Evolutionary conservation across 371 early-diverging fungal species (phyloP), one percentile per base, ranked within the genome.

Genomic region (Rozella allomycis): DNA sequence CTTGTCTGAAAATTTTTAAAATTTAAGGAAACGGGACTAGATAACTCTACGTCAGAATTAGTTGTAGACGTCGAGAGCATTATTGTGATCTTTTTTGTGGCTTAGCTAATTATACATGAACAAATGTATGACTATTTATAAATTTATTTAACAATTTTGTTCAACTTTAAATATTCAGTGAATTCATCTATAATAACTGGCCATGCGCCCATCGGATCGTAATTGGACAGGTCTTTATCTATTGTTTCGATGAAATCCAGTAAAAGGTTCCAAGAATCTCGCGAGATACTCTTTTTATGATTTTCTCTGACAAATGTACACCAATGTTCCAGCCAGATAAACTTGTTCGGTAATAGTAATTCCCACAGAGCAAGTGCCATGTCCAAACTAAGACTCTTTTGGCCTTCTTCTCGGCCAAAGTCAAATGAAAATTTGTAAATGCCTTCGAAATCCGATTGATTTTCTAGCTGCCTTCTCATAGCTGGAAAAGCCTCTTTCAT

Each of bases 241-340:
- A 56, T 53, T 35, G 72, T 70, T 29, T 46, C 55, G 14, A 59
- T 59, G 52, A 83, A 83, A 37, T 83, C 80, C 35, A 70, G 1
- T 55, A 78, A 74, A 62, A 75, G 43, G 31, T 58, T 66, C 85
- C 84, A 84, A 3, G 80, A 78, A 46, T 84, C 82, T 31, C 67
- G 67, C 17, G 73, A 71, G 39, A 84, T 78, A 7, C 79, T 63
- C 37, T 73, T 76, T 10, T 59, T 57, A 47, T 78, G 66, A 32
- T 77, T 60, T 37, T 72, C 62, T 58, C 70, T n/a, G 3, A 11
- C 3, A 22, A 2, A 10, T 16, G 18, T 33, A 16, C 3, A n/a
- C 2, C n/a, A 84, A 34, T 64, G 31, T 16, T 74, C 71, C 34
- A 78, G 43, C 31, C 66, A 53, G 14, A 43, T 46, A 46, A 62